Evolutionary conservation across 1,284 basidiomycete species (phyloP), one percentile per base, ranked within the genome.

Genomic region (Neonothopanus nambi): DNA sequence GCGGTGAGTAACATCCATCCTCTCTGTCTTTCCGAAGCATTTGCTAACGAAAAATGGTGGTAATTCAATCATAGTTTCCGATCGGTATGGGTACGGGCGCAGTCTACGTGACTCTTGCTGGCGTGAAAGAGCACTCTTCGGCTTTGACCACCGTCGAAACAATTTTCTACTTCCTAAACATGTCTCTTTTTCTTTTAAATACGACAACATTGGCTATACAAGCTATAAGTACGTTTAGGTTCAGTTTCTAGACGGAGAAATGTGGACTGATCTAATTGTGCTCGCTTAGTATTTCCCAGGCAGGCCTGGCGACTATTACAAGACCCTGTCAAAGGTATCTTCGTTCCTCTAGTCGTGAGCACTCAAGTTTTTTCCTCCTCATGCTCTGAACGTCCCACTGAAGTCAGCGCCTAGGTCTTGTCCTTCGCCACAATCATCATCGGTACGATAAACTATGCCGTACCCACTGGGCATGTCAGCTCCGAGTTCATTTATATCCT

Each of bases 351-450:
- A 52, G 61, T 77, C 42, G 77, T 76, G 18, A 8, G 41, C 23
- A 18, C 1, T 42, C 15, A 3, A 12, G n/a, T n/a, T n/a, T 1
- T n/a, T n/a, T n/a, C n/a, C n/a, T 1, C 20, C 39, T 20, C 30
- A 23, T 28, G 11, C 23, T 35, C 13, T 12, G 26, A 28, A 42
- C 24, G 28, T 28, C n/a, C 21, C 13, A 44, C 17, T n/a, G n/a
- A 38, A 18, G 23, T 26, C 21, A 0, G 12, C 42, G 41, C 9
- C 6, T 40, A 75, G 74, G 73, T 77, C 7, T 66, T 78, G 15
- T 78, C 76, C 3, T 77, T 78, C 58, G 76, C 76, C n/a, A 78
- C 76, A 3, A 76, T 78, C 48, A 66, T 79, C 57, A 78, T 79
- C 55, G 77, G 76, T 9, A 76, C 74, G 0, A 74, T 78, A 57